These are phyloP conservation scores for Gastrolobium bilobum DNA, from an alignment of 306 rosid genomes.

Conservation along the genomic window DNA sequence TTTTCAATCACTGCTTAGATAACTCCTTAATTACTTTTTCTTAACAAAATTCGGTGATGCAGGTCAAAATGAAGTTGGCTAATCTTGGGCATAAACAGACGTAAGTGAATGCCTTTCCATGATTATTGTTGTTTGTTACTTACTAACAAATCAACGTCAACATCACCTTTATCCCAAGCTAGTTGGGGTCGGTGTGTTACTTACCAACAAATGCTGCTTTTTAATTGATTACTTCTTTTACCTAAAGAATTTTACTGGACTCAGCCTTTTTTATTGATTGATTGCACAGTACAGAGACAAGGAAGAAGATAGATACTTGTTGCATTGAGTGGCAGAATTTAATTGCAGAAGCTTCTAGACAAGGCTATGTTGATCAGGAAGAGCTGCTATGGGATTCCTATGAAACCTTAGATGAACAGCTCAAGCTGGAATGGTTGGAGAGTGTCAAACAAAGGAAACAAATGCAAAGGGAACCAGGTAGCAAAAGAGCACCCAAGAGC, in stretches of 20 bases:
- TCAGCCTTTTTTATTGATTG: slow-evolving; percentile 41
- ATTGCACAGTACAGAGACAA: slow-evolving; percentile 76
- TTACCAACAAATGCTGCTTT: slow-evolving; percentile 11
- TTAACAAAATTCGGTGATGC: slow-evolving; percentile 53
- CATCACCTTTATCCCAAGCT: too few species aligned
- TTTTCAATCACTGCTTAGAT: not conserved
- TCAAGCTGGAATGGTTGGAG: slow-evolving; percentile 71
- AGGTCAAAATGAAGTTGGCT: slow-evolving; percentile 90
- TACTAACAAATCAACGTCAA: too few species aligned
- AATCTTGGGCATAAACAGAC: slow-evolving; percentile 92
- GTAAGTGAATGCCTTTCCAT: slow-evolving; percentile 59
- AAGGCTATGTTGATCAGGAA: slow-evolving; percentile 73
- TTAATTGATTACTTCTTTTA: slow-evolving; percentile 17
- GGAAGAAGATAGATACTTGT: slow-evolving; percentile 77
- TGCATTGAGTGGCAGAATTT: slow-evolving; percentile 84
- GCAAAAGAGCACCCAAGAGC: slow-evolving; percentile 89
- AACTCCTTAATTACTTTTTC: slow-evolving; percentile 21
- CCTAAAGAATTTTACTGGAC: not conserved
- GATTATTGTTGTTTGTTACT: not conserved
- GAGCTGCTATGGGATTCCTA: slow-evolving; percentile 92
- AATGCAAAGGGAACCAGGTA: slow-evolving; percentile 56
- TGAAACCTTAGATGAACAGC: slow-evolving; percentile 61
- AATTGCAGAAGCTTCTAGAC: slow-evolving; percentile 85
- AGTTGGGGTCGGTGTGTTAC: too few species aligned
- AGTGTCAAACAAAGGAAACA: slow-evolving; percentile 70